These are phyloP conservation scores for Cytospora piceae DNA, from an alignment of 2,329 filamentous ascomycete genomes.

Conservation along the genomic window DNA sequence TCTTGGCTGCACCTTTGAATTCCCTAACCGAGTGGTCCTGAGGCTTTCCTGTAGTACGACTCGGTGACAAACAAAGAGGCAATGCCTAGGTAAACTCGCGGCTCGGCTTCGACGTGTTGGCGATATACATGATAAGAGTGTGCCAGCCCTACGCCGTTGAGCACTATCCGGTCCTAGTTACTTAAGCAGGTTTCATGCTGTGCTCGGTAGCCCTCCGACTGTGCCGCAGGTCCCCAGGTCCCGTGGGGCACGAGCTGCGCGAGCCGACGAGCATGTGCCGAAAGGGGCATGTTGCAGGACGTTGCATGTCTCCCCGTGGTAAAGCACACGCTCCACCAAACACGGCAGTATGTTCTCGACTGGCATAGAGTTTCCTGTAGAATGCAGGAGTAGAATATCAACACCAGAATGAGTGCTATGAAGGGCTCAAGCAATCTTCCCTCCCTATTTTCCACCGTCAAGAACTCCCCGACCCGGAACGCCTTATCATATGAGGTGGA, in stretches of 20 bases:
- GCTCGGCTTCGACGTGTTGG: no score
- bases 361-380: background rate
- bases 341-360: background rate
- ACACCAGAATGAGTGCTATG: background rate
- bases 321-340: background rate
- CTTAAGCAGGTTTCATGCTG: no score
- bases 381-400: slow-evolving; percentile 1
- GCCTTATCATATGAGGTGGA: slow-evolving; percentile 8
- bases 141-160: no score
- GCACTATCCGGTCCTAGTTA: background rate
- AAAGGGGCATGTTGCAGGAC: background rate
- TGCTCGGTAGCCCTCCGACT: no score
- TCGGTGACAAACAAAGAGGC: no score
- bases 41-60: no score
- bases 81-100: no score
- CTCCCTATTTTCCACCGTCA: background rate
- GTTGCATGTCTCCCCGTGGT: background rate
- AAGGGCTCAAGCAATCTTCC: background rate
- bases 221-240: background rate
- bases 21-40: no score
- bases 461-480: slow-evolving; percentile 21
- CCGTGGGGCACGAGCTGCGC: background rate
- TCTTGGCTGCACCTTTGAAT: no score
- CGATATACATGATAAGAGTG: no score
- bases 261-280: background rate